Evolutionary conservation across 2,329 filamentous ascomycete genomes (phyloP), one percentile per base, ranked within the genome.

Genomic region (Nemania sp.): DNA sequence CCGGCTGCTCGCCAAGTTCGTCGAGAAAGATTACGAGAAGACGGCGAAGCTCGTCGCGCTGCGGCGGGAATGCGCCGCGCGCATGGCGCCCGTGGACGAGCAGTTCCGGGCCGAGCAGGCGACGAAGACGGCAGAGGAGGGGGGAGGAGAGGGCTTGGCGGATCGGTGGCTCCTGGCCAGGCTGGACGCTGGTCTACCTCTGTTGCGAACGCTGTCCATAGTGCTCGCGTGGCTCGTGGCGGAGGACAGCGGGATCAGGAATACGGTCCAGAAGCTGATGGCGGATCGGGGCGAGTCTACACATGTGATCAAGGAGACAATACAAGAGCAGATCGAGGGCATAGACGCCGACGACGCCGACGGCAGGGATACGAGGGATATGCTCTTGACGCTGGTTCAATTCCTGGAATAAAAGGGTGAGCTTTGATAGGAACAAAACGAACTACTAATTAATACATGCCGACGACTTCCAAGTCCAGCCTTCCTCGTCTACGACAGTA

Each of bases 11-110:
- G 94, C 93, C 49, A 99, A 99, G 72, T 98, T 98, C 70, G 90
- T 97, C 17, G 95, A 99, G 75, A 96, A 92, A 72, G 88, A 97
- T 66, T 97, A 96, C 73, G 91, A 89, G 67, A 98, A 98, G 80
- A 86, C 92, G 39, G 78, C 73, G 5, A 91, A 88, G 72, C 80
- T 98, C 4, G 74, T 96, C 37, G 80, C 83, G 61, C 75, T 97
- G 49, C 85, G 93, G 42, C 79, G 85, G 49, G 89, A 90, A 12
- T 96, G 92, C 72, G 83, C 84, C 0, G 78, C 81, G 0, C 82
- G 85, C 15, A 76, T 96, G 1, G 78, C 77, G 0, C 78, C 81
- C 0, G 87, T 91, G 0, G 89, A 93, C 53, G 76, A 81, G 53
- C 78, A 82, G 52, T 88, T 93, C 57, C 79, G 72, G 17, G 74